phyloP scores from a whole-genome alignment of 139 green algal genomes.

The Ettlia oleoabundans region DNA sequence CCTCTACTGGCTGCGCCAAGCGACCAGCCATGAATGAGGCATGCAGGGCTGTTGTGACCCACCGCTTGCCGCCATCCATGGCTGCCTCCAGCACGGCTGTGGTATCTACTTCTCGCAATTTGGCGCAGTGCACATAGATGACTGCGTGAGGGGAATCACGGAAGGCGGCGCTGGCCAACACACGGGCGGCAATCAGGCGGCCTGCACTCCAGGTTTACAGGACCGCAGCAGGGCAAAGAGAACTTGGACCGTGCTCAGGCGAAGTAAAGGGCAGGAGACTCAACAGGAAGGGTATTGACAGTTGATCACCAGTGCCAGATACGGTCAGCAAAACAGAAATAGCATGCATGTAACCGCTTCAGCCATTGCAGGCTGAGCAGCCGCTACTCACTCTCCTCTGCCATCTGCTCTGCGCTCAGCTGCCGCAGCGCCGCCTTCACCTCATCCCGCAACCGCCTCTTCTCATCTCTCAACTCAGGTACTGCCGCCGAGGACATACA shows the following conservation, averaged over 20 bases:
- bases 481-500: neutral
- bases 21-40: too few relatives aligned
- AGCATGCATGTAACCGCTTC: too few relatives aligned
- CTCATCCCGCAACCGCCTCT: conserved; percentile 26
- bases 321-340: neutral
- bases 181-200: conserved; percentile 6
- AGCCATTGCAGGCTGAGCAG: neutral
- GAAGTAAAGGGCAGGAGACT: too few relatives aligned
- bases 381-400: conserved; percentile 39
- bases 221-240: neutral
- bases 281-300: neutral
- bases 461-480: neutral
- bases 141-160: conserved; percentile 40
- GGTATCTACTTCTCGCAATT: conserved; percentile 79
- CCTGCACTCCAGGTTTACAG: neutral
- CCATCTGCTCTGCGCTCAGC: conserved; percentile 28
- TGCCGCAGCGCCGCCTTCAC: conserved; percentile 36
- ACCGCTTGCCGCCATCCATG: conserved; percentile 34
- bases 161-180: conserved; percentile 56
- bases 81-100: conserved; percentile 49
- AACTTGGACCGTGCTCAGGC: too few relatives aligned
- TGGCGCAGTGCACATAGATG: conserved; percentile 72
- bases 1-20: too few relatives aligned
- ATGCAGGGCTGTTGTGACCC: neutral
- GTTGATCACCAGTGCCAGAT: too few relatives aligned